phyloP scores from a whole-genome alignment of 140 eudicot species.

The Bidens hawaiensis region DNA sequence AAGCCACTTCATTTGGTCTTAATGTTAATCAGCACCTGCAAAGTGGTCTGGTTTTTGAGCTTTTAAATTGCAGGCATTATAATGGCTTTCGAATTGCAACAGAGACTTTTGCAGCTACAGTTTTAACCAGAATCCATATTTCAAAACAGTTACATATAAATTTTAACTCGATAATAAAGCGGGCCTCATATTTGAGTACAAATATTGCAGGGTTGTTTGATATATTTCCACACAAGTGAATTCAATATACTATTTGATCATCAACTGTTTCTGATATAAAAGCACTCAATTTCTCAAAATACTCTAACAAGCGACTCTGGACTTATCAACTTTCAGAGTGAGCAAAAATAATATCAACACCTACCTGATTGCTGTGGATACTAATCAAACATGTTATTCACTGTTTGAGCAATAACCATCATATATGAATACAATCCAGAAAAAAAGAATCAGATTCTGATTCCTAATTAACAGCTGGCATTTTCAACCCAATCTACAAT shows the following conservation, averaged over 20 bases:
- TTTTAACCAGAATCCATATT: not conserved
- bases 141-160: not conserved
- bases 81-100: not conserved
- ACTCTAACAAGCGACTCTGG: not conserved
- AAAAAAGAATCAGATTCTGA: constrained; percentile 25
- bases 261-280: too few species aligned
- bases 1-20: not conserved
- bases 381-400: constrained; percentile 22
- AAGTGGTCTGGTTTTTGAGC: not conserved
- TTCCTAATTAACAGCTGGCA: constrained; percentile 28
- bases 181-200: not conserved
- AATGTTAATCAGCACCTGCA: not conserved
- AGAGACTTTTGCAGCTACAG: not conserved
- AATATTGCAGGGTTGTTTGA: not conserved
- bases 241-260: not conserved
- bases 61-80: not conserved
- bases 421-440: constrained; percentile 18
- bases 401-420: constrained; percentile 18
- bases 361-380: constrained; percentile 41
- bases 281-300: too few species aligned
- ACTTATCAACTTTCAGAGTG: not conserved
- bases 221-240: not conserved
- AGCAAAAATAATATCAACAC: not conserved
- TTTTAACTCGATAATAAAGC: not conserved
- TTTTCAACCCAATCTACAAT: constrained; percentile 32